Evolutionary conservation across 2,329 filamentous ascomycete species (phyloP).

Genomic region (Colletotrichum gigasporum): DNA sequence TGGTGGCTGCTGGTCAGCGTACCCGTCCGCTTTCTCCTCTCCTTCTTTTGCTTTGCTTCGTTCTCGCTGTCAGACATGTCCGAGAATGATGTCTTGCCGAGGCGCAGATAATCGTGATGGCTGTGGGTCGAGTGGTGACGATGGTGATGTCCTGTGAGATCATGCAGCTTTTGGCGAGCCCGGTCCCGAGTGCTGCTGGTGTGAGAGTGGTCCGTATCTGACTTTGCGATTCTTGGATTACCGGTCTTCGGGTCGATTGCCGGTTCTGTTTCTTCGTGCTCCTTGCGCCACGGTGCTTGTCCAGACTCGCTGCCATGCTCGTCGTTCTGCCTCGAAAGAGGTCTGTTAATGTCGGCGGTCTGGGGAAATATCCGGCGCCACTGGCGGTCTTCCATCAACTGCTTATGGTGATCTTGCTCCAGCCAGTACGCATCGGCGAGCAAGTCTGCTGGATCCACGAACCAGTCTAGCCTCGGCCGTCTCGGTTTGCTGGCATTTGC

Average conservation of each 20-base stretch:
- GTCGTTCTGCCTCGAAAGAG: conserved; percentile 39
- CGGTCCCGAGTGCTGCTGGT: conserved; percentile 66
- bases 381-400: conserved; percentile 80
- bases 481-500: conserved; percentile 66
- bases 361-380: conserved; percentile 77
- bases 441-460: conserved; percentile 82
- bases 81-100: conserved; percentile 64
- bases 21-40: conserved; percentile 50
- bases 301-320: conserved; percentile 29
- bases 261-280: conserved; percentile 3
- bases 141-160: conserved; percentile 55
- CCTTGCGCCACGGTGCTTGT: conserved; percentile 1
- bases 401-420: conserved; percentile 83
- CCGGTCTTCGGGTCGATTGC: conserved; percentile 34
- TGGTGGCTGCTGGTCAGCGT: conserved; percentile 60
- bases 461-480: conserved; percentile 85
- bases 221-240: conserved; percentile 33
- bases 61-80: conserved; percentile 69
- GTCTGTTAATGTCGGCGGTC: conserved; percentile 37
- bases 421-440: conserved; percentile 92
- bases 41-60: conserved; percentile 45
- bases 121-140: conserved; percentile 59
- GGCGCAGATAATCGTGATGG: conserved; percentile 62
- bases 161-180: conserved; percentile 69
- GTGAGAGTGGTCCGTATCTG: conserved; percentile 55